Evolutionary conservation across 768 basidiomycete genomes (phyloP).

Genomic region (Mycena sanguinolenta): DNA sequence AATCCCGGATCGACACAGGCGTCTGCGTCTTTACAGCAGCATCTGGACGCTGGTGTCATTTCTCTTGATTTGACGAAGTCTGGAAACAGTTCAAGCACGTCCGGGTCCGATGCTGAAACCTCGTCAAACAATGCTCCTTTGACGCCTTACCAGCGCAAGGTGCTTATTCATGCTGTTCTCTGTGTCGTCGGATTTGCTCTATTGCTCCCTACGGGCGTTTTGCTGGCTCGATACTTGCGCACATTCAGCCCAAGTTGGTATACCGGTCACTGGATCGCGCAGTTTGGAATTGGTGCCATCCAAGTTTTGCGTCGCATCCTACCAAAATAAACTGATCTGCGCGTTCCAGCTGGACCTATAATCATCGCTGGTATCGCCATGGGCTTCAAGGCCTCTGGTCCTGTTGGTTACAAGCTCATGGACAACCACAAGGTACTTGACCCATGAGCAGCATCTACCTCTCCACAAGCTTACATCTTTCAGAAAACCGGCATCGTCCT

Average conservation of each 20-base stretch:
- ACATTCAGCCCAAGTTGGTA: conserved; percentile 67
- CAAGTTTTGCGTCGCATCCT: conserved; percentile 2
- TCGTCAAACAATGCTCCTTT: conserved; percentile 52
- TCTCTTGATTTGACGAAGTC: conserved; percentile 62
- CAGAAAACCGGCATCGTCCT: conserved; percentile 66
- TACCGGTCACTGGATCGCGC: conserved; percentile 63
- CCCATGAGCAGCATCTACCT: background rate
- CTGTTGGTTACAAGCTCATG: conserved; percentile 51
- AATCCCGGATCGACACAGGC: conserved; percentile 61
- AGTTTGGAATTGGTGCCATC: conserved; percentile 60
- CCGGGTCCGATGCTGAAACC: conserved; percentile 35
- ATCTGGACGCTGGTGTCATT: conserved; percentile 58
- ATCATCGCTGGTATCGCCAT: conserved; percentile 60
- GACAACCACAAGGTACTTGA: conserved; percentile 67
- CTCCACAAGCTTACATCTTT: background rate
- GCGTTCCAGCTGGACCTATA: conserved; percentile 55
- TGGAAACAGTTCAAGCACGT: conserved; percentile 35
- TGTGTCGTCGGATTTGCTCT: conserved; percentile 65
- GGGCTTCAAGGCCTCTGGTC: conserved; percentile 56
- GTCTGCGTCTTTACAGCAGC: conserved; percentile 62
- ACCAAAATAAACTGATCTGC: conserved; percentile 10
- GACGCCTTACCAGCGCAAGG: conserved; percentile 60
- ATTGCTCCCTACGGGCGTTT: conserved; percentile 64
- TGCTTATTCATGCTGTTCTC: conserved; percentile 69
- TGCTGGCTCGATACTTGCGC: conserved; percentile 67